Conservation (phyloP, 106 monocot species). For the Platanthera guangdongensis region DNA sequence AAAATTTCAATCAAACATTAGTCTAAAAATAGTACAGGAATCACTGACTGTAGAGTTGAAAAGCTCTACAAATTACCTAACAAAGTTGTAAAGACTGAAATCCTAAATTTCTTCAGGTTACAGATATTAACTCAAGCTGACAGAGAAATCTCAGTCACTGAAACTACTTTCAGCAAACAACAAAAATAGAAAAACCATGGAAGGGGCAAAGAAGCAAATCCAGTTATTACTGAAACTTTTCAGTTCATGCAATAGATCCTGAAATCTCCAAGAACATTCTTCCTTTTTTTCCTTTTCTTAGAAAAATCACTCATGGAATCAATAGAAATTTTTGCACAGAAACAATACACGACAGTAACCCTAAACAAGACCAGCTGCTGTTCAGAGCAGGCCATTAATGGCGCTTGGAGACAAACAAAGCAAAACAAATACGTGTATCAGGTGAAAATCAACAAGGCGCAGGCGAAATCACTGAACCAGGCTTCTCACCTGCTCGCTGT, state of each 20-base stretch:
- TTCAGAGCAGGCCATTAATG: neutral
- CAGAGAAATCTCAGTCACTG: neutral
- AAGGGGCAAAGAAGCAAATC: neutral
- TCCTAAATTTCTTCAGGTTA: neutral
- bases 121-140: neutral
- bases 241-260: neutral
- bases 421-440: neutral
- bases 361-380: neutral
- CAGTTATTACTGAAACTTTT: neutral
- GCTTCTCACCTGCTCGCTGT: conserved; percentile 42
- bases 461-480: neutral
- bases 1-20: neutral
- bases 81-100: neutral
- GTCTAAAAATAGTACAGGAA: neutral
- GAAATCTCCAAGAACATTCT: neutral
- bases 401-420: neutral
- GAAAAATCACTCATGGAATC: neutral
- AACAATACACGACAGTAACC: neutral
- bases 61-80: neutral
- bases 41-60: neutral
- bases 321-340: neutral
- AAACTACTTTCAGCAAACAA: neutral
- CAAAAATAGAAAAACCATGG: neutral
- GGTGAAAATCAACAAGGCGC: neutral
- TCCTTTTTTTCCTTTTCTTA: neutral